Base-by-base conservation (phyloP, 1,284 basidiomycete species). In the Ceratobasidium sp. region DNA sequence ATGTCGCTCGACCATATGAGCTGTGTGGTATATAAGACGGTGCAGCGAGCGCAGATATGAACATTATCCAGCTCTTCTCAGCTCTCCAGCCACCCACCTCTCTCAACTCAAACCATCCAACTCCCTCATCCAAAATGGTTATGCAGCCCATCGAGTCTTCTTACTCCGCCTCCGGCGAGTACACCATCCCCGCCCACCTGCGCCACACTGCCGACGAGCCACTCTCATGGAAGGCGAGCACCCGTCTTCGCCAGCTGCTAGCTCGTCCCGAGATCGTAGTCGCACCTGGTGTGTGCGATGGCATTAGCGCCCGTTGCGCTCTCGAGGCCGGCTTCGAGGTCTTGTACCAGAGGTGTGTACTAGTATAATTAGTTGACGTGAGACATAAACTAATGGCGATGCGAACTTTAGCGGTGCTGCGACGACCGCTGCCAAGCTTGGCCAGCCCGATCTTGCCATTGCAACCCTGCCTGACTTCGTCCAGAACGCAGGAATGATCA, bases 381-480 rank as follows among this genome's bases (percentile, higher is more conserved):
- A 18, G 7, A 41, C 11, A 35, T 35, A 18, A 16, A 13, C 35
- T 5, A 11, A 38, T 13, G 35, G 28, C n/a, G 18, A 58, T 18
- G 7, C 28, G 16, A 13, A 7, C 6, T 43, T 9, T 41, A 82
- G 88, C 77, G 91, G 91, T 52, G 91, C 91, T 59, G 91, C 90
- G 8, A 93, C 91, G 0, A 92, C 90, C 1, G 90, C 91, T 46
- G 90, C 90, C 0, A 87, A 90, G 21, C 85, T 93, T 28, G 92
- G 92, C 28, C 87, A 88, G 79, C 91, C 92, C 21, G 92, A 94
- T 79, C 83, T 94, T 30, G 92, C 91, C 16, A 91, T 94, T 76
- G 89, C 91, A 0, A 91, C 90, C 23, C 80, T 92, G 77, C 91
- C 91, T 76, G 92, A 94, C 78, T 92, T 93, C 76, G 89, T 89